These are phyloP conservation scores for Pulveroboletus sp. DNA, from an alignment of 768 basidiomycete species.

Conservation along the genomic window DNA sequence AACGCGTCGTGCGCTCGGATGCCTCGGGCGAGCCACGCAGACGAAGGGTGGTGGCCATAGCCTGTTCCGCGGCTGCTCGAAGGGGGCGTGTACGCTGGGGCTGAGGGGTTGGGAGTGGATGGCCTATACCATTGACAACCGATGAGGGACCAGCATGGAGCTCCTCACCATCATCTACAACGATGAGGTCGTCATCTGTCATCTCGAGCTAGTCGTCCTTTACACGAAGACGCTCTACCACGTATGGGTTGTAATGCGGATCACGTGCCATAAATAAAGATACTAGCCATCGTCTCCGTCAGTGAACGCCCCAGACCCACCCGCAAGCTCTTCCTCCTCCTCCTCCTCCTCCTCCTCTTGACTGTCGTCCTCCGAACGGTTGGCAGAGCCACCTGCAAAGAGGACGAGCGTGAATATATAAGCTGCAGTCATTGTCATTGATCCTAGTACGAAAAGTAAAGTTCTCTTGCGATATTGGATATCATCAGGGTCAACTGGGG, in stretches of 20 bases:
- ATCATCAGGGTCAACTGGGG: slow-evolving; percentile 37
- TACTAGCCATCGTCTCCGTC: slow-evolving; percentile 16
- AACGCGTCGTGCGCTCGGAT: slow-evolving; percentile 54
- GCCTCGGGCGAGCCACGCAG: slow-evolving; percentile 27
- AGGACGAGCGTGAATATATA: slow-evolving; percentile 26
- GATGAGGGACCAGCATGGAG: slow-evolving; percentile 36
- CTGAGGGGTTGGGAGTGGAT: slow-evolving; percentile 12
- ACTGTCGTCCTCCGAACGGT: not conserved
- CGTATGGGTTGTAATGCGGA: slow-evolving; percentile 3
- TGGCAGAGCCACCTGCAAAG: not conserved
- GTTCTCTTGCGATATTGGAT: slow-evolving; percentile 43
- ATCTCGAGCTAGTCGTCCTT: slow-evolving; percentile 3
- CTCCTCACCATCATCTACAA: slow-evolving; percentile 54
- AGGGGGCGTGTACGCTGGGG: slow-evolving; percentile 28
- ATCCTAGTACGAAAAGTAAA: slow-evolving; percentile 50
- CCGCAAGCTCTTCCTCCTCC: slow-evolving; percentile 7
- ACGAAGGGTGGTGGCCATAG: slow-evolving; percentile 34
- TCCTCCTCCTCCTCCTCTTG: slow-evolving; percentile 1
- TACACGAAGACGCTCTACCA: not conserved
- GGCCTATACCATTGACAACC: slow-evolving; percentile 23
- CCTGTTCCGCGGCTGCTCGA: slow-evolving; percentile 30
- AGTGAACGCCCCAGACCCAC: not conserved
- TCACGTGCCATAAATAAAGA: slow-evolving; percentile 12
- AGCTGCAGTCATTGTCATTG: slow-evolving; percentile 39
- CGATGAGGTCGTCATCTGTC: slow-evolving; percentile 60